Base-by-base conservation (phyloP, 495 filamentous ascomycete species). In the Talaromyces trachyspermus region DNA sequence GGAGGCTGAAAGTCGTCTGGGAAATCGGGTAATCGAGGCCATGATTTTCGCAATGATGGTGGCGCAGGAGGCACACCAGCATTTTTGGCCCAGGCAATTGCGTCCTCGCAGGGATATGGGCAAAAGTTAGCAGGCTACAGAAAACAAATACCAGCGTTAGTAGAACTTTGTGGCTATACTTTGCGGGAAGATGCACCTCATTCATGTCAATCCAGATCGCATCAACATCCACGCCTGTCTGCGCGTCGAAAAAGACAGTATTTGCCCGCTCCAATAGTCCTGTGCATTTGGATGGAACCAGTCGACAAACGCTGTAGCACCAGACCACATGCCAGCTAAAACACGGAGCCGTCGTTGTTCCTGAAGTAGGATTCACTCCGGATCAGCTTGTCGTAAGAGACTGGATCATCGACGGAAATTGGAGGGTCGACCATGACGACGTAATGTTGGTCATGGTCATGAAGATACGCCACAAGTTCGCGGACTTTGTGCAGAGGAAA, bases 91-190 rank as follows among this genome's bases (percentile, higher is more conserved):
- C 70, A 73, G 0, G 47, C 62, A 3, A 69, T 72, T 1, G 86
- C 81, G 49, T 89, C 66, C 17, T 60, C 58, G 61, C 89, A 95
- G 8, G 88, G 87, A 56, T 79, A 91, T 17, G 69, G 60, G 61
- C 88, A 92, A 46, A 88, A 86, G 59, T 78, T 81, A 23, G 75
- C 61, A 0, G 57, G 57, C 22, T 46, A 32, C 17, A 47, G 39
- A 37, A 20, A 2, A 7, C 27, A 30, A 7, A 30, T 30, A 7
- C 12, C 27, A 30, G 2, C 5, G 22, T 42, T n/a, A 9, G 3
- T 11, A n/a, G 29, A 30, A 20, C 18, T 22, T n/a, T 2, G 10
- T 22, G 7, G 9, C 17, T 6, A 8, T 20, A 18, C n/a, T 1
- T 9, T 29, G 15, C 17, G 4, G 20, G 18, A 2, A 4, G 3